phyloP scores from a whole-genome alignment of 2,329 filamentous ascomycete genomes.

The Alternaria metachromatica region DNA sequence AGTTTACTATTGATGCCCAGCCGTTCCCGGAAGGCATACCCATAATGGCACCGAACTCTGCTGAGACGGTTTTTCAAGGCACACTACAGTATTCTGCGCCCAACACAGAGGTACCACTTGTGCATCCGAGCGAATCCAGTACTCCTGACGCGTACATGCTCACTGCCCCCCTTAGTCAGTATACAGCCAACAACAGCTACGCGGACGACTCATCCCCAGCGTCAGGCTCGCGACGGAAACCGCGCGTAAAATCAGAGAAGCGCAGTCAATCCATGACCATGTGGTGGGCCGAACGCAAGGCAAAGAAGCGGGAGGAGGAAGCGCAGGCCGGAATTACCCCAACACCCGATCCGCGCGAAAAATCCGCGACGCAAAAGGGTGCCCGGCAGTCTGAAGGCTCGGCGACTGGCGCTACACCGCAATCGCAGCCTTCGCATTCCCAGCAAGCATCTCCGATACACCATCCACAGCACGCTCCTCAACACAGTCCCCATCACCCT shows the following conservation, averaged over 20 bases:
- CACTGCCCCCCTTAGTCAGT: slow-evolving; percentile 43
- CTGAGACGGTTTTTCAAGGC: slow-evolving; percentile 45
- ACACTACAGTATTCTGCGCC: slow-evolving; percentile 37
- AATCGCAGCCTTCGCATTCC: slow-evolving; percentile 22
- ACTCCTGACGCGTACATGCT: slow-evolving; percentile 46
- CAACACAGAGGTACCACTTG: slow-evolving; percentile 24
- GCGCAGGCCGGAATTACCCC: slow-evolving; percentile 33
- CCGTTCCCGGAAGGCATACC: slow-evolving; percentile 25
- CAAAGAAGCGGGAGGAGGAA: slow-evolving; percentile 43
- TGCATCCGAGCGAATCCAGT: slow-evolving; percentile 30
- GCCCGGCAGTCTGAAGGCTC: slow-evolving; percentile 27
- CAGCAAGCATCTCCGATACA: slow-evolving; percentile 25
- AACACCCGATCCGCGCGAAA: slow-evolving; percentile 31
- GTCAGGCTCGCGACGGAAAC: slow-evolving; percentile 42
- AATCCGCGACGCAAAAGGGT: slow-evolving; percentile 33
- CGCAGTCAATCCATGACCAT: slow-evolving; percentile 54
- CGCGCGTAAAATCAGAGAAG: slow-evolving; percentile 53
- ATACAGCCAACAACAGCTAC: slow-evolving; percentile 36
- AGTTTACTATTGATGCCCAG: slow-evolving; percentile 45
- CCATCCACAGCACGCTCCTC: slow-evolving; percentile 11
- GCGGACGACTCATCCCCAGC: slow-evolving; percentile 34
- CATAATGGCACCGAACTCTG: slow-evolving; percentile 34
- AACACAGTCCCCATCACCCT: slow-evolving; percentile 26
- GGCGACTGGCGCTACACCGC: slow-evolving; percentile 25
- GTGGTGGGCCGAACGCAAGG: slow-evolving; percentile 56